phyloP scores from a whole-genome alignment of 805 yeast genomes.

The Nakazawaea pomicola region DNA sequence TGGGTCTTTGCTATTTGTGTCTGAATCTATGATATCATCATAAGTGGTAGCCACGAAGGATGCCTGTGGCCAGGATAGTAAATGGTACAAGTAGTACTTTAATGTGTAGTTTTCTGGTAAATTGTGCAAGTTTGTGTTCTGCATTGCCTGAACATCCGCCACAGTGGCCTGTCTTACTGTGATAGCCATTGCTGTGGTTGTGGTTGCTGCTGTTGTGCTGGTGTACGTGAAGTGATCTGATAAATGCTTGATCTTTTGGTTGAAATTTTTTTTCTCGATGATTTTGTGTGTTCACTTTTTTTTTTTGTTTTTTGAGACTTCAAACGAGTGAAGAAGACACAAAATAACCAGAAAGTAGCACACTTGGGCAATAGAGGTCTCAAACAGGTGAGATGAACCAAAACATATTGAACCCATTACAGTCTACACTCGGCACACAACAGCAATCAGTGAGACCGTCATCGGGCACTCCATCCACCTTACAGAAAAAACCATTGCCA shows the following conservation, averaged over 20 bases:
- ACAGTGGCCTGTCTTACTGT: constrained; percentile 86
- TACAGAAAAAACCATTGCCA: constrained; percentile 11
- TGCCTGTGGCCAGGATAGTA: constrained; percentile 95
- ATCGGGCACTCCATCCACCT: background rate
- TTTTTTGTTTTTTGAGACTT: no score
- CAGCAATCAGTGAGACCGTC: background rate
- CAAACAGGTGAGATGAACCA: background rate
- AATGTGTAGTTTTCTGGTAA: constrained; percentile 92
- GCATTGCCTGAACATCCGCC: constrained; percentile 89
- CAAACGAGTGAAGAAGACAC: no score
- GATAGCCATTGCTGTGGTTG: constrained; percentile 57
- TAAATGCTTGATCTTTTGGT: no score
- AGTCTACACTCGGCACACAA: background rate
- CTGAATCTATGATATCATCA: constrained; percentile 35
- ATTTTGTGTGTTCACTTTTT: background rate
- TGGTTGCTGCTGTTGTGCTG: no score
- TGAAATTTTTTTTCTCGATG: constrained; percentile 2
- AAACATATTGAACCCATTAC: constrained; percentile 2
- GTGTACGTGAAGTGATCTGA: no score
- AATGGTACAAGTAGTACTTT: constrained; percentile 91
- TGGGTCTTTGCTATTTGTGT: constrained; percentile 18
- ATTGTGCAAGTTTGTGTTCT: constrained; percentile 86
- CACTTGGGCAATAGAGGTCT: no score
- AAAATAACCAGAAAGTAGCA: no score
- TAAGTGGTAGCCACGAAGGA: constrained; percentile 90